Conservation (phyloP, 441 rosid species). For the Gossypium gossypioides region DNA sequence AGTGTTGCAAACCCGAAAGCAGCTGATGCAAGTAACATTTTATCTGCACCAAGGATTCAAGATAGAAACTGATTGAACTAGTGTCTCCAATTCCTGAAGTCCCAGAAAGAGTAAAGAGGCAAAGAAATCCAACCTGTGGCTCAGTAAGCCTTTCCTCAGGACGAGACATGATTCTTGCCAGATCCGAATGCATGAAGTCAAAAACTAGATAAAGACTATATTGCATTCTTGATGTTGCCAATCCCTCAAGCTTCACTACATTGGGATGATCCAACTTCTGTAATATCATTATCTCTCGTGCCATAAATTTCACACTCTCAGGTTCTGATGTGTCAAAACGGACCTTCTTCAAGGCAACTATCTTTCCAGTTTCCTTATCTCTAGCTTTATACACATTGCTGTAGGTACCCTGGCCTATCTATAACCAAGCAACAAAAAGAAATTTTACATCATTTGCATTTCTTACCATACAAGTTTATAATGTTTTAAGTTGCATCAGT, state of each 20-base stretch:
- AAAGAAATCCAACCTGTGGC: conserved; percentile 27
- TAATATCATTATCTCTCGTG: conserved; percentile 59
- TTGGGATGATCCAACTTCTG: conserved; percentile 77
- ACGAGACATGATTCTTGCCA: conserved; percentile 31
- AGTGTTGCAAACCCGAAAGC: conserved; percentile 50
- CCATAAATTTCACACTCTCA: conserved; percentile 67
- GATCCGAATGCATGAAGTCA: conserved; percentile 62
- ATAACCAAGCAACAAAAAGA: conserved; percentile 13
- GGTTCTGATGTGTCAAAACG: conserved; percentile 52
- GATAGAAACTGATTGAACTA: background rate
- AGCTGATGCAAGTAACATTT: conserved; percentile 52
- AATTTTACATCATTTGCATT: conserved; percentile 2
- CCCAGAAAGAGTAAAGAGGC: background rate
- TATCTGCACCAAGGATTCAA: conserved; percentile 27
- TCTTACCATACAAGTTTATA: background rate
- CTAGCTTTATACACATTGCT: conserved; percentile 72
- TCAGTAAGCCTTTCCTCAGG: conserved; percentile 37
- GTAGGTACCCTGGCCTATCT: conserved; percentile 75
- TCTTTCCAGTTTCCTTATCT: conserved; percentile 52
- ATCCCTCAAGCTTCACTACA: conserved; percentile 62
- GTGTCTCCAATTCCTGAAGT: background rate
- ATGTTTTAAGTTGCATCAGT: background rate
- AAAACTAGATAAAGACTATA: conserved; percentile 65
- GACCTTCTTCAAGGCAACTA: conserved; percentile 73
- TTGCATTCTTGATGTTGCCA: conserved; percentile 53